Evolutionary conservation across 371 early-diverging fungal species (phyloP).

Genomic region (Dipsacomyces acuminosporus): DNA sequence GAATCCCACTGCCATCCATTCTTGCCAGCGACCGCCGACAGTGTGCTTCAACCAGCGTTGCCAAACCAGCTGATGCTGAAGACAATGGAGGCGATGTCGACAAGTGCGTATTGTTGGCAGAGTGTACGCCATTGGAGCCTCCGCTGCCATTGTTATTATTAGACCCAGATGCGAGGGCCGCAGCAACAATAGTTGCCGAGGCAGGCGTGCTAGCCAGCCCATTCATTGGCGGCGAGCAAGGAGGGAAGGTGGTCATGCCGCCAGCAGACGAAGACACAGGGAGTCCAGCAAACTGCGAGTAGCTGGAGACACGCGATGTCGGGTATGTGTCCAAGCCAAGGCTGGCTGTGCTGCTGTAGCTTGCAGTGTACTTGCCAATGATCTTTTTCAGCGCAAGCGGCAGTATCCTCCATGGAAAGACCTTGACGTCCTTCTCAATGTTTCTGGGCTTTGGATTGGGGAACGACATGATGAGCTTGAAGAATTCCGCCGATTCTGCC

Average conservation of each 20-base stretch:
- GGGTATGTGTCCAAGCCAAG: constrained; percentile 25
- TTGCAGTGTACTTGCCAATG: constrained; percentile 57
- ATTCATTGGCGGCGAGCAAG: constrained; percentile 5
- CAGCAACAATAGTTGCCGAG: constrained; percentile 20
- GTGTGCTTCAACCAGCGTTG: constrained; percentile 14
- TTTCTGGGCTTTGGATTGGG: constrained; percentile 79
- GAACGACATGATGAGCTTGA: constrained; percentile 76
- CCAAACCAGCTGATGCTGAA: constrained; percentile 13
- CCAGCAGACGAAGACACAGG: constrained; percentile 16
- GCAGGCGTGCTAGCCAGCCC: constrained; percentile 22
- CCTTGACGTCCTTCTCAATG: constrained; percentile 83
- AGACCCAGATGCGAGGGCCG: neutral
- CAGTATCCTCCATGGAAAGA: constrained; percentile 69
- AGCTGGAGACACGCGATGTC: constrained; percentile 12
- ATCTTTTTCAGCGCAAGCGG: constrained; percentile 68
- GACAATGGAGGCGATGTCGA: constrained; percentile 4
- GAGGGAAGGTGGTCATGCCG: constrained; percentile 25
- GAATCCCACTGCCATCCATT: neutral
- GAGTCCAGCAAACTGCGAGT: constrained; percentile 19
- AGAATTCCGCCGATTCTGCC: constrained; percentile 67
- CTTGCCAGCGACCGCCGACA: neutral
- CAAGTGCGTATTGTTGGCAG: neutral
- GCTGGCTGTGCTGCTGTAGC: constrained; percentile 42
- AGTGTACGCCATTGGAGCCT: neutral
- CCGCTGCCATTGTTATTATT: neutral